phyloP scores from a whole-genome alignment of 2,329 filamentous ascomycete genomes.

The Lasiodiplodia citricola region DNA sequence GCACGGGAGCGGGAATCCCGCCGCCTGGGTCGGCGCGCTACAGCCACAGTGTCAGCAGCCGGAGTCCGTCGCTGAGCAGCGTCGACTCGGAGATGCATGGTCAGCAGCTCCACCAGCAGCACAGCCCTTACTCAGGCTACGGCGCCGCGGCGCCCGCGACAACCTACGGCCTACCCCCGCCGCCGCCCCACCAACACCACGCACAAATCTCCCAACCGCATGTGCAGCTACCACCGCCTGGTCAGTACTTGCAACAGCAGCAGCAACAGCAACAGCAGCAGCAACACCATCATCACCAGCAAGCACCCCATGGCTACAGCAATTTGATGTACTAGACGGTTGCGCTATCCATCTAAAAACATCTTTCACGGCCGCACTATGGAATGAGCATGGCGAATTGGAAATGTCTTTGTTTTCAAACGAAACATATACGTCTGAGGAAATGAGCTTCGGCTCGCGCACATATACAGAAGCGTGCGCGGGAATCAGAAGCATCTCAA shows the following conservation, averaged over 20 bases:
- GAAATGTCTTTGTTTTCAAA: neutral
- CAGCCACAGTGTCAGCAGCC: slow-evolving; percentile 23
- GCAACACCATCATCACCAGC: slow-evolving; percentile 12
- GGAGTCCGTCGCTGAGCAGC: slow-evolving; percentile 23
- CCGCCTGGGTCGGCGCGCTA: slow-evolving; percentile 9
- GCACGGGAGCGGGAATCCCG: neutral
- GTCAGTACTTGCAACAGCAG: slow-evolving; percentile 14
- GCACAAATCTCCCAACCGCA: slow-evolving; percentile 10
- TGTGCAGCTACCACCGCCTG: slow-evolving; percentile 1
- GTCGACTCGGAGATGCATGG: slow-evolving; percentile 24
- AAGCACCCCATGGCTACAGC: slow-evolving; percentile 13
- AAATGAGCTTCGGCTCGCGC: neutral
- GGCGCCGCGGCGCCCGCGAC: slow-evolving; percentile 3
- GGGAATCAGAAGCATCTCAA: neutral
- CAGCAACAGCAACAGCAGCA: slow-evolving; percentile 7
- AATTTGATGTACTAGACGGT: slow-evolving; percentile 13
- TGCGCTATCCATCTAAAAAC: neutral
- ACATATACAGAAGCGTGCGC: neutral
- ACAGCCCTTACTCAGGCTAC: slow-evolving; percentile 20
- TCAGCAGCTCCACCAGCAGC: slow-evolving; percentile 24
- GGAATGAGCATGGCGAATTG: neutral
- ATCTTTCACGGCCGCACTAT: slow-evolving; percentile 8
- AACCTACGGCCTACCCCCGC: slow-evolving; percentile 17
- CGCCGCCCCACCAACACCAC: slow-evolving; percentile 8
- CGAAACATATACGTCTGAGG: neutral